These are phyloP conservation scores for Lachnellula occidentalis DNA, from an alignment of 2,329 filamentous ascomycete species.

Conservation along the genomic window DNA sequence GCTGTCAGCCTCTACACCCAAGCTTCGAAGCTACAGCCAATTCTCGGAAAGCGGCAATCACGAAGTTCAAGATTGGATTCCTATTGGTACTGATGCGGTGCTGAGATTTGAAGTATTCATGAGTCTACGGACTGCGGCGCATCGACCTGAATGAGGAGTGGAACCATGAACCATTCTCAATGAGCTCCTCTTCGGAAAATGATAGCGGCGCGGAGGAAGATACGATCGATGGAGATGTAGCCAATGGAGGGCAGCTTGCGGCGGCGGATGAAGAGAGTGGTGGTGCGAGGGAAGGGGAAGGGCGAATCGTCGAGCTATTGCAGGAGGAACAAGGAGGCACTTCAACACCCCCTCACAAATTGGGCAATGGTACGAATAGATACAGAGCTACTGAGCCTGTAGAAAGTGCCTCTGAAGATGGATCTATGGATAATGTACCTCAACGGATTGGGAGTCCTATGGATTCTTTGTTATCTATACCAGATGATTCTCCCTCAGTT, in stretches of 20 bases:
- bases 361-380: constrained; percentile 33
- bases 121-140: constrained; percentile 25
- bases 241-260: constrained; percentile 31
- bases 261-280: constrained; percentile 41
- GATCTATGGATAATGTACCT: constrained; percentile 48
- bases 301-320: constrained; percentile 24
- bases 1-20: not conserved
- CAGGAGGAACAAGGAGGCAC: constrained; percentile 25
- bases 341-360: constrained; percentile 18
- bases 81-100: constrained; percentile 11
- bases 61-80: not conserved
- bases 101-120: constrained; percentile 16
- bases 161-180: constrained; percentile 43
- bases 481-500: constrained; percentile 79
- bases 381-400: constrained; percentile 30
- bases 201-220: constrained; percentile 55
- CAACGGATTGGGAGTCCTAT: constrained; percentile 60
- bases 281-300: constrained; percentile 23
- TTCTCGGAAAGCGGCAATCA: constrained; percentile 1
- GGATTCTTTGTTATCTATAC: constrained; percentile 64
- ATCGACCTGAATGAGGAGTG: constrained; percentile 19
- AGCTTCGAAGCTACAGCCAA: constrained; percentile 1
- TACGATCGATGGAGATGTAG: constrained; percentile 34
- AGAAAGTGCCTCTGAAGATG: constrained; percentile 46
- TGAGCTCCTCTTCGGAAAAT: constrained; percentile 64